These are phyloP conservation scores for Gillenia trifoliata DNA, from an alignment of 306 rosid species.

Conservation along the genomic window DNA sequence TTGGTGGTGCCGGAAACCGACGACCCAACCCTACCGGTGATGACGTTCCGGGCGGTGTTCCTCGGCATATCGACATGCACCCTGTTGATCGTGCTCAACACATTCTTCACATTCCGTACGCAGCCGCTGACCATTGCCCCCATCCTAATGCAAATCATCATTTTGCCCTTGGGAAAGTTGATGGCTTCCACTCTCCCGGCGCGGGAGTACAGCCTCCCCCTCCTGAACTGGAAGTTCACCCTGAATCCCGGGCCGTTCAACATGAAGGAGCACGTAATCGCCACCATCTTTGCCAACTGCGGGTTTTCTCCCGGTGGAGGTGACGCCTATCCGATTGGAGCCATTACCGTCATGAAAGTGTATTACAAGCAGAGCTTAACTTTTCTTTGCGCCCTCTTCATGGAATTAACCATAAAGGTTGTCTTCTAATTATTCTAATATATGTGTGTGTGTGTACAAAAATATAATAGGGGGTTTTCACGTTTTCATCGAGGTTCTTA, in stretches of 20 bases:
- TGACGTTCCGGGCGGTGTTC: slow-evolving; percentile 92
- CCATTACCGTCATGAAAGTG: slow-evolving; percentile 88
- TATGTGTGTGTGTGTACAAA: no score
- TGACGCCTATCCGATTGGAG: slow-evolving; percentile 93
- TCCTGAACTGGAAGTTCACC: slow-evolving; percentile 38
- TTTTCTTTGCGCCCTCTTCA: slow-evolving; percentile 69
- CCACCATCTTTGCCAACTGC: slow-evolving; percentile 86
- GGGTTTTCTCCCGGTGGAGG: slow-evolving; percentile 84
- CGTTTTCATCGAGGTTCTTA: no score
- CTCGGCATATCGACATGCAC: slow-evolving; percentile 61
- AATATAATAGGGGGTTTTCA: no score
- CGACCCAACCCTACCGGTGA: slow-evolving; percentile 78
- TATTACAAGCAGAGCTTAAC: slow-evolving; percentile 67
- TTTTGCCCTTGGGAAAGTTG: slow-evolving; percentile 71
- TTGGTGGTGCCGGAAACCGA: slow-evolving; percentile 94
- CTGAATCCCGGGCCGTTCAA: slow-evolving; percentile 87
- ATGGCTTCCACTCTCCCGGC: slow-evolving; percentile 78
- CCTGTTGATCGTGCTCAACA: slow-evolving; percentile 75
- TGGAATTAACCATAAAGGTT: slow-evolving; percentile 85
- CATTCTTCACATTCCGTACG: slow-evolving; percentile 86
- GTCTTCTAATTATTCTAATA: no score
- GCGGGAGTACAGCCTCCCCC: slow-evolving; percentile 26
- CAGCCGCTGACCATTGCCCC: slow-evolving; percentile 86
- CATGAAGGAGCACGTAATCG: slow-evolving; percentile 90
- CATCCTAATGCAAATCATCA: slow-evolving; percentile 91